Conservation (phyloP, 768 basidiomycete genomes). For the Suillus alpinus region DNA sequence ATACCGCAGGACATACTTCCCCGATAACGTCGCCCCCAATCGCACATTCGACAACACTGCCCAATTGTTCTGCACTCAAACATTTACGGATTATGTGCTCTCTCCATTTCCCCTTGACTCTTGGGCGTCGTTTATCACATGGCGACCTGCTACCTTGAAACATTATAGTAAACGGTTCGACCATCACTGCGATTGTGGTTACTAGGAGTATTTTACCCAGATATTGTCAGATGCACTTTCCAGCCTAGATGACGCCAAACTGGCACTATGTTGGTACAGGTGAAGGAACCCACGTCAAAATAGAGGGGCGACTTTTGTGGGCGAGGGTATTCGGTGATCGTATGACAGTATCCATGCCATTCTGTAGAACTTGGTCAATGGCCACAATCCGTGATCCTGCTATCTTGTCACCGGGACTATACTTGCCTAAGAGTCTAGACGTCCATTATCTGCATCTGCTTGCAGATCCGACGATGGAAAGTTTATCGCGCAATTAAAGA, state of each 20-base stretch:
- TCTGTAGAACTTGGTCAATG: too few relatives aligned
- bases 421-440: too few relatives aligned
- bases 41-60: conserved; percentile 15
- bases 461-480: too few relatives aligned
- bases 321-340: too few relatives aligned
- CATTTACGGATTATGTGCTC: background rate
- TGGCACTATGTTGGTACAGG: too few relatives aligned
- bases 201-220: conserved; percentile 39
- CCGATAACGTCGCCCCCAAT: conserved; percentile 8
- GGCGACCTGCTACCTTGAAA: conserved; percentile 44
- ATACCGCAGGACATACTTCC: conserved; percentile 20
- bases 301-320: too few relatives aligned
- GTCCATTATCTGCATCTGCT: too few relatives aligned
- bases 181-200: conserved; percentile 32
- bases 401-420: too few relatives aligned
- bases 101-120: background rate
- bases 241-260: conserved; percentile 13
- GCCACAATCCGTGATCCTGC: too few relatives aligned
- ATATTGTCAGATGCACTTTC: conserved; percentile 19
- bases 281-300: too few relatives aligned
- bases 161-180: conserved; percentile 22
- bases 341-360: too few relatives aligned
- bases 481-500: too few relatives aligned
- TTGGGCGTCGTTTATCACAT: conserved; percentile 31
- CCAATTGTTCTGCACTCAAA: conserved; percentile 10